Conservation (phyloP, 2,329 filamentous ascomycete species). For the Xylaria sp. region DNA sequence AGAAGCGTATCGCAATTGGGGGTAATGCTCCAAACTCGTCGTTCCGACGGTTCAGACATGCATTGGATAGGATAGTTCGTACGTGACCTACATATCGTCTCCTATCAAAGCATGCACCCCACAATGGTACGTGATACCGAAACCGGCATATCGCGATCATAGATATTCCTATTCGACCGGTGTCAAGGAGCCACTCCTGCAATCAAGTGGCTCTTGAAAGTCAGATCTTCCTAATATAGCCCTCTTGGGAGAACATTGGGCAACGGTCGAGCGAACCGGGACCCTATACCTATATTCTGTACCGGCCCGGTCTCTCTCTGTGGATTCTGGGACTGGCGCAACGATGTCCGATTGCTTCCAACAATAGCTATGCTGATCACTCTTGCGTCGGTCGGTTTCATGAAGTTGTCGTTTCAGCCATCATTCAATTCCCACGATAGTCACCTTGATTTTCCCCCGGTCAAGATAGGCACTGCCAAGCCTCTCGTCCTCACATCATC, state of each 20-base stretch:
- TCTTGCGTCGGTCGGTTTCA: slow-evolving; percentile 20
- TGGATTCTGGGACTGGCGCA: slow-evolving; percentile 19
- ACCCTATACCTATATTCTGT: slow-evolving; percentile 8
- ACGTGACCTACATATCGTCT: slow-evolving; percentile 26
- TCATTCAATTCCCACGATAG: slow-evolving; percentile 19
- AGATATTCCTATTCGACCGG: slow-evolving; percentile 34
- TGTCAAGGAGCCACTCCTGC: slow-evolving; percentile 13
- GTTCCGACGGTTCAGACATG: slow-evolving; percentile 26
- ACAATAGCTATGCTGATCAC: slow-evolving; percentile 14
- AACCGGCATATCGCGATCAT: slow-evolving; percentile 35
- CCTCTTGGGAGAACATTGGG: slow-evolving; percentile 7
- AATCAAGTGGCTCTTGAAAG: slow-evolving; percentile 20
- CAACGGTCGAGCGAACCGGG: slow-evolving; percentile 17
- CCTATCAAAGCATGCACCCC: slow-evolving; percentile 35
- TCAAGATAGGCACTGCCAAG: slow-evolving; percentile 20
- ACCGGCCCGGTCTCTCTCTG: slow-evolving; percentile 19
- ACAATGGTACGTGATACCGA: slow-evolving; percentile 38
- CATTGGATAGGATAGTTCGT: slow-evolving; percentile 25
- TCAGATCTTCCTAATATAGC: slow-evolving; percentile 27
- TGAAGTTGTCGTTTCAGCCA: background rate
- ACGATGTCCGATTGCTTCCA: slow-evolving; percentile 28
- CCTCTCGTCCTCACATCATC: slow-evolving; percentile 18
- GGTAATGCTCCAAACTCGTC: slow-evolving; percentile 26
- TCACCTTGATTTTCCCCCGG: slow-evolving; percentile 14
- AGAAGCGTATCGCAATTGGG: slow-evolving; percentile 1